These are phyloP conservation scores for Durusdinium trenchii DNA, from an alignment of 73 alveolate species.

Conservation along the genomic window DNA sequence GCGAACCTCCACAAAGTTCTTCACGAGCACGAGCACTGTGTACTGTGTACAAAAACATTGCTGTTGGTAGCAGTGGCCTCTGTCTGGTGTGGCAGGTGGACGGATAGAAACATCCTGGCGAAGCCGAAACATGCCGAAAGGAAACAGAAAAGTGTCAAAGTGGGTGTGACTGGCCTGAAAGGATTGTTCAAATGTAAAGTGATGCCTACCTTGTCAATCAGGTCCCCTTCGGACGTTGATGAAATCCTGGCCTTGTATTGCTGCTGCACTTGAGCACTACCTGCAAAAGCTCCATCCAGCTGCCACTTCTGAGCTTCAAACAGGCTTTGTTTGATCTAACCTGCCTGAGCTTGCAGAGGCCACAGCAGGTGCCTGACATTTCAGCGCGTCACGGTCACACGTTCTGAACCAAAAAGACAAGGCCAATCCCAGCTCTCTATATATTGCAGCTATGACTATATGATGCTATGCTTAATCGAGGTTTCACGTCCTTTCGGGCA, in stretches of 20 bases:
- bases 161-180: no score
- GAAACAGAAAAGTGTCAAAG: no score
- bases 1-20: no score
- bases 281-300: neutral
- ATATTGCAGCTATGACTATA: no score
- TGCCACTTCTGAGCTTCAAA: no score
- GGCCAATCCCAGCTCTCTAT: no score
- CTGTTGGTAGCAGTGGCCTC: neutral
- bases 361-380: neutral
- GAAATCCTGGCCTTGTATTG: slow-evolving; percentile 4
- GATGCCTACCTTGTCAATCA: neutral
- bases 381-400: no score
- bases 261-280: neutral
- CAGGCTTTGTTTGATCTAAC: neutral
- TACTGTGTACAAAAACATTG: neutral
- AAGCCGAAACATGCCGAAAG: neutral
- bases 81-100: neutral
- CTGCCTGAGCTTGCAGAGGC: neutral
- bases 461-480: no score
- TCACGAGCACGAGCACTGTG: no score
- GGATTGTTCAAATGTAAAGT: no score
- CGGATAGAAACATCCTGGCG: neutral
- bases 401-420: no score
- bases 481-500: no score
- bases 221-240: neutral